A percentile compares a stretch with the other conserved stretches of the same genome.
Evolutionary conservation across 2,329 filamentous ascomycete genomes (phyloP).

Genomic region (Cladophialophora yegresii): DNA sequence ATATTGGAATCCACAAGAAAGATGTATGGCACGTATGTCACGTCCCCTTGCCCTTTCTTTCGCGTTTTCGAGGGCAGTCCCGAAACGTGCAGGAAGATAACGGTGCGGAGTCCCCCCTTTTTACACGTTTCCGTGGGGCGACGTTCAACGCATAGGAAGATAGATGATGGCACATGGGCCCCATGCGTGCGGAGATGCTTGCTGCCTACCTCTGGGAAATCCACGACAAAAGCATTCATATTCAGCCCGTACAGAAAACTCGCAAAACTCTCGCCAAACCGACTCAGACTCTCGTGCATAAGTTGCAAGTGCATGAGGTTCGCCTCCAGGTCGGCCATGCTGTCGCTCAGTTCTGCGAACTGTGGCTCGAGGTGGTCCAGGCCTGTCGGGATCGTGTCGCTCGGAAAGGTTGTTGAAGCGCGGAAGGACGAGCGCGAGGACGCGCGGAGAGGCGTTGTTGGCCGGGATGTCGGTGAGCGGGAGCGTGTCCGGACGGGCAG

Average conservation of each 20-base stretch:
- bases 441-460: constrained; percentile 87
- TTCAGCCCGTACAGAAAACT: constrained; percentile 94
- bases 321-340: constrained; percentile 91
- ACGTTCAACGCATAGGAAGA: neutral
- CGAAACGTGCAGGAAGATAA: too few species aligned
- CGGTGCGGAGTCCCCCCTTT: too few species aligned
- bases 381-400: constrained; percentile 46
- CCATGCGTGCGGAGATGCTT: too few species aligned
- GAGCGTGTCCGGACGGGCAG: constrained; percentile 56
- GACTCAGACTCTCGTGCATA: constrained; percentile 90
- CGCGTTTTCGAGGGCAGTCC: too few species aligned
- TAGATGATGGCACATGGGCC: too few species aligned
- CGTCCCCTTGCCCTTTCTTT: too few species aligned
- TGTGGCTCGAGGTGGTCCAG: constrained; percentile 81
- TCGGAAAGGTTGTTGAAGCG: constrained; percentile 65
- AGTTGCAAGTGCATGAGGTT: constrained; percentile 97
- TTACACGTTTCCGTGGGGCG: too few species aligned
- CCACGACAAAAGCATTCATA: constrained; percentile 98
- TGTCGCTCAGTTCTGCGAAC: constrained; percentile 90
- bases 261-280: constrained; percentile 95
- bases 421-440: constrained; percentile 87
- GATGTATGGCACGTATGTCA: too few species aligned
- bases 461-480: constrained; percentile 68
- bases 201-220: constrained; percentile 84
- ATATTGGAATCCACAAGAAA: too few species aligned